Conservation (phyloP, 306 rosid species). For the Fagus sylvatica region DNA sequence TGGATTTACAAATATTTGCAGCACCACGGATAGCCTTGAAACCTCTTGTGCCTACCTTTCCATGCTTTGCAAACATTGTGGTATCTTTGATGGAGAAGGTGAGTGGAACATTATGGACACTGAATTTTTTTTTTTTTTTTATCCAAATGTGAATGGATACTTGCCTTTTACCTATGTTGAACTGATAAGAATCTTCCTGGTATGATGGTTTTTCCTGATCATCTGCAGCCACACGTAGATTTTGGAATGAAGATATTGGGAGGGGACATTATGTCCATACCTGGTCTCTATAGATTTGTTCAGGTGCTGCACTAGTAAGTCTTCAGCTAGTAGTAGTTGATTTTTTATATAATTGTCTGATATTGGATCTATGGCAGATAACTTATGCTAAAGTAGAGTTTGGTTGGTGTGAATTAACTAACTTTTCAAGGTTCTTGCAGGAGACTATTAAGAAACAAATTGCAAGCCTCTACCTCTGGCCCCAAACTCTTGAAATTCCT, state of each 20-base stretch:
- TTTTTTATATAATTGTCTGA: background rate
- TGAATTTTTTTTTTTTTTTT: slow-evolving; percentile 6
- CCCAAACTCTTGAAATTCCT: slow-evolving; percentile 71
- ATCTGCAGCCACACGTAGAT: slow-evolving; percentile 82
- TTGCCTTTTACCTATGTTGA: background rate
- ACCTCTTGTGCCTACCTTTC: slow-evolving; percentile 92
- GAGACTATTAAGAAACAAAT: slow-evolving; percentile 72
- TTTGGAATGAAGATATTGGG: slow-evolving; percentile 82
- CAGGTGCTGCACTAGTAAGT: slow-evolving; percentile 69
- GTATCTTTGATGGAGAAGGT: slow-evolving; percentile 92
- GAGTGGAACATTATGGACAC: slow-evolving; percentile 10
- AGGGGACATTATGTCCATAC: slow-evolving; percentile 91
- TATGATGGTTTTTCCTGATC: slow-evolving; percentile 13
- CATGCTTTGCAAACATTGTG: slow-evolving; percentile 74
- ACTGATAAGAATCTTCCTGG: slow-evolving; percentile 9
- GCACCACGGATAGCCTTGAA: slow-evolving; percentile 64
- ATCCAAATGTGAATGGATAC: background rate
- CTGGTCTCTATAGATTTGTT: slow-evolving; percentile 75
- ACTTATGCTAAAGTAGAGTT: background rate
- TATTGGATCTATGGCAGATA: slow-evolving; percentile 13
- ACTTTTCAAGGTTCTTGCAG: slow-evolving; percentile 43
- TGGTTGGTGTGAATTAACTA: slow-evolving; percentile 15
- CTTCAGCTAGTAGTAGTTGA: slow-evolving; percentile 19
- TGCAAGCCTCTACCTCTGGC: slow-evolving; percentile 86
- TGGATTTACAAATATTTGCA: slow-evolving; percentile 79